These are phyloP conservation scores for Hypomontagnella submonticulosa DNA, from an alignment of 495 filamentous ascomycete genomes.

Conservation along the genomic window DNA sequence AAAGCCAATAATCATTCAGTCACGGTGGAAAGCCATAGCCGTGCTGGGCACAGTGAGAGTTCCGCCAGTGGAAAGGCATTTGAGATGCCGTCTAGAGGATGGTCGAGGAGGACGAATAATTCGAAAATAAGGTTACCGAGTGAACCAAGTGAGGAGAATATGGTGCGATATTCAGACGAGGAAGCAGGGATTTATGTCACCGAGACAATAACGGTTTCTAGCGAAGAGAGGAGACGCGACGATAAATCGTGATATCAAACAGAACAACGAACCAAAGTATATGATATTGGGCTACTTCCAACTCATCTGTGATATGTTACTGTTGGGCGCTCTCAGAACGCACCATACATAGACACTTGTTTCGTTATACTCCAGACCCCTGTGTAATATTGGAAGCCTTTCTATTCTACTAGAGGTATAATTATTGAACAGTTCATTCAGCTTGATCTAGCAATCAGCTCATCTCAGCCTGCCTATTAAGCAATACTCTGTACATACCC, in stretches of 20 bases:
- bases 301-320: background rate
- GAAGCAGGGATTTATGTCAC: constrained; percentile 19
- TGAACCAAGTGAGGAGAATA: constrained; percentile 18
- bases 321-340: no score
- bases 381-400: no score
- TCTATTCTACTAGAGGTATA: no score
- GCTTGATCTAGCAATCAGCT: no score
- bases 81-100: constrained; percentile 15
- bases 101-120: constrained; percentile 12
- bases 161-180: constrained; percentile 18
- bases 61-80: constrained; percentile 11
- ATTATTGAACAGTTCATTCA: no score
- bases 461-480: no score
- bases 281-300: background rate
- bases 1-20: constrained; percentile 13
- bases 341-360: no score
- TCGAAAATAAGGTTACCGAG: constrained; percentile 14
- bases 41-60: background rate
- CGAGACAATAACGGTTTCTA: constrained; percentile 16
- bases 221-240: constrained; percentile 10
- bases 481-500: no score
- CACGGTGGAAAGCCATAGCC: constrained; percentile 10
- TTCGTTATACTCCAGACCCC: no score
- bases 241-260: background rate
- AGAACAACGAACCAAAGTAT: background rate